A percentile compares a stretch with the other conserved stretches of the same genome.
These are phyloP conservation scores for Orbilia blumenaviensis DNA, from an alignment of 2,329 filamentous ascomycete genomes.

Conservation along the genomic window DNA sequence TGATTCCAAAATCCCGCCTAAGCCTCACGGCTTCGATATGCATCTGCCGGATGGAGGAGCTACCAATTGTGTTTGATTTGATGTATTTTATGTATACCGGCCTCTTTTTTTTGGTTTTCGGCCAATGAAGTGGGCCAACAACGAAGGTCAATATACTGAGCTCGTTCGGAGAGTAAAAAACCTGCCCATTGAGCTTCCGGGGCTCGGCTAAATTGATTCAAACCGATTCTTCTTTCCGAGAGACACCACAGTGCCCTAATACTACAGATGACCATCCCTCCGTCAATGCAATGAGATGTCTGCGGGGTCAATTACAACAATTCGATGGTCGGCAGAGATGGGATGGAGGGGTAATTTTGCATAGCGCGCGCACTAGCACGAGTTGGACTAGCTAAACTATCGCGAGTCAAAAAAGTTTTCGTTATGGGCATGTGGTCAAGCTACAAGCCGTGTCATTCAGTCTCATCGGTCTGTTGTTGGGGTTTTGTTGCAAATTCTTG, in stretches of 20 bases:
- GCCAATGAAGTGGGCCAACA: conserved; percentile 37
- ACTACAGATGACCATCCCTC: conserved; percentile 1
- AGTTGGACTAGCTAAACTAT: conserved; percentile 9
- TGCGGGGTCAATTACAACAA: conserved; percentile 38
- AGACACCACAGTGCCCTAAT: no score
- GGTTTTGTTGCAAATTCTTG: conserved; percentile 28
- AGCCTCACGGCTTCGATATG: neutral
- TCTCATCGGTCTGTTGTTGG: neutral
- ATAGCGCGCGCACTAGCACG: conserved; percentile 14
- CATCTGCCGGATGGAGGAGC: conserved; percentile 22
- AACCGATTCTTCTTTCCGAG: conserved; percentile 39
- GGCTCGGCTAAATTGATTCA: conserved; percentile 52
- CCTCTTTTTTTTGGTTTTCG: conserved; percentile 20
- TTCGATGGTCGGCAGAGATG: conserved; percentile 2
- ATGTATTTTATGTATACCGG: conserved; percentile 12
- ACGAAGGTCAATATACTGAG: conserved; percentile 33
- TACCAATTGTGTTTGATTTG: conserved; percentile 11
- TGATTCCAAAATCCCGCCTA: conserved; percentile 11
- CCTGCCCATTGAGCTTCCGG: conserved; percentile 39
- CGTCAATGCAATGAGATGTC: conserved; percentile 26
- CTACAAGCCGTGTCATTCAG: conserved; percentile 17
- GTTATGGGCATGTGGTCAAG: conserved; percentile 28
- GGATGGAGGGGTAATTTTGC: conserved; percentile 39
- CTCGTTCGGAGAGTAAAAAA: conserved; percentile 46
- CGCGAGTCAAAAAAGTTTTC: conserved; percentile 15